A percentile compares a stretch with the other conserved stretches of the same genome.
Evolutionary conservation across 495 filamentous ascomycete species (phyloP).

Genomic region (Aspergillus affinis): DNA sequence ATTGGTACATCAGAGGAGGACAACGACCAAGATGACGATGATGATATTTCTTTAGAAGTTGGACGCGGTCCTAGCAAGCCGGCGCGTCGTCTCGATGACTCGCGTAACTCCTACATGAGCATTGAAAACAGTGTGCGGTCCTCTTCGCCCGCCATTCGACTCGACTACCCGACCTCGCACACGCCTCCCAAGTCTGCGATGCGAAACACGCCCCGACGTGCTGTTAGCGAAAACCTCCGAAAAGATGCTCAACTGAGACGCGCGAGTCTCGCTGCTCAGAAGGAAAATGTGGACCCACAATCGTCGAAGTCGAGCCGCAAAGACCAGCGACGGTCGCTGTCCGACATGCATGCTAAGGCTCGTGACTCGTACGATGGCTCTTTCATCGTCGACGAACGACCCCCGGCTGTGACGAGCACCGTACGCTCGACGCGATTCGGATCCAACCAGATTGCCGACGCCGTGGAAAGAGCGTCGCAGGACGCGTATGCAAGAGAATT

Average conservation of each 20-base stretch:
- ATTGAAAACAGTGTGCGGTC: conserved; percentile 49
- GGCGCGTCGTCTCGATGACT: conserved; percentile 38
- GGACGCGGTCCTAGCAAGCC: conserved; percentile 42
- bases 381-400: conserved; percentile 50
- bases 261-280: conserved; percentile 42
- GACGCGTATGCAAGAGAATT: conserved; percentile 41
- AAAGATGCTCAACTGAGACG: conserved; percentile 47
- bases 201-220: conserved; percentile 28
- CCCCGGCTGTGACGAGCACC: conserved; percentile 45
- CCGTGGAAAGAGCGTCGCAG: conserved; percentile 43
- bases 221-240: conserved; percentile 41
- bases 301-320: conserved; percentile 32
- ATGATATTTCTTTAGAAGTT: conserved; percentile 44
- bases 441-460: conserved; percentile 45
- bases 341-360: conserved; percentile 56
- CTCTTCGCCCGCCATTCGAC: conserved; percentile 46
- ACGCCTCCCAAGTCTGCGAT: conserved; percentile 42
- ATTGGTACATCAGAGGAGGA: conserved; percentile 43
- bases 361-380: conserved; percentile 57
- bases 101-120: conserved; percentile 46
- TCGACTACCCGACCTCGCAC: conserved; percentile 41
- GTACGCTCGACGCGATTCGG: conserved; percentile 58
- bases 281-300: conserved; percentile 45
- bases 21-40: conserved; percentile 32
- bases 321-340: conserved; percentile 44